A percentile compares a stretch with the other conserved stretches of the same genome.
Conservation (phyloP, 2,329 filamentous ascomycete genomes). For the Colletotrichum chrysophilum region DNA sequence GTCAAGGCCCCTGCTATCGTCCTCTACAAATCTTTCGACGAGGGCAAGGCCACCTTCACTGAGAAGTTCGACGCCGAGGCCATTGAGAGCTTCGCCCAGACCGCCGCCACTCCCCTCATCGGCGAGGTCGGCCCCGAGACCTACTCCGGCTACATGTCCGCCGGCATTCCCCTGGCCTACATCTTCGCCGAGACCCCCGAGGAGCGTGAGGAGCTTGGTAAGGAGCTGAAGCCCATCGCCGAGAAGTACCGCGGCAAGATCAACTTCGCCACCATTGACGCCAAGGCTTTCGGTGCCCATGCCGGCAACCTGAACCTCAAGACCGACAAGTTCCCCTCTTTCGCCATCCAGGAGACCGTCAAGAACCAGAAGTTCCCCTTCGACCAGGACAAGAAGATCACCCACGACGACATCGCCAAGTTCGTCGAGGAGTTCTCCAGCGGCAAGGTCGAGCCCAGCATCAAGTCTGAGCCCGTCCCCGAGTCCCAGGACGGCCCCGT, state of each 20-base stretch:
- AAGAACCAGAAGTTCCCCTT: conserved; percentile 99
- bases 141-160: conserved; percentile 88
- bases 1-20: conserved; percentile 87
- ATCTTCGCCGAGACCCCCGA: conserved; percentile 94
- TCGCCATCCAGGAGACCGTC: conserved; percentile 93
- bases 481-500: conserved; percentile 92
- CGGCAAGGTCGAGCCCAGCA: conserved; percentile 91
- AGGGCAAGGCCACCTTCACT: conserved; percentile 86
- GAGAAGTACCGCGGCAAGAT: conserved; percentile 91
- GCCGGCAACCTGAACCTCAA: conserved; percentile 97
- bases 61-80: conserved; percentile 82
- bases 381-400: conserved; percentile 82
- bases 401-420: conserved; percentile 70
- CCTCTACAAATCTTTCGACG: conserved; percentile 97
- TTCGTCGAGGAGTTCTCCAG: conserved; percentile 87
- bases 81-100: conserved; percentile 84
- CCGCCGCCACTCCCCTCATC: conserved; percentile 84
- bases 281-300: conserved; percentile 91
- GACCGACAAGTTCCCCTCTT: conserved; percentile 92
- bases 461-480: conserved; percentile 98
- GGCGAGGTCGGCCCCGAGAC: conserved; percentile 98
- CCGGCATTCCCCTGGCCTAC: conserved; percentile 92
- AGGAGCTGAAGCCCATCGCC: conserved; percentile 82
- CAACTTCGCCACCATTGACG: conserved; percentile 98
- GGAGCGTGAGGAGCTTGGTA: conserved; percentile 81